phyloP scores from a whole-genome alignment of 2,329 filamentous ascomycete species.

The Graphilbum sp. region DNA sequence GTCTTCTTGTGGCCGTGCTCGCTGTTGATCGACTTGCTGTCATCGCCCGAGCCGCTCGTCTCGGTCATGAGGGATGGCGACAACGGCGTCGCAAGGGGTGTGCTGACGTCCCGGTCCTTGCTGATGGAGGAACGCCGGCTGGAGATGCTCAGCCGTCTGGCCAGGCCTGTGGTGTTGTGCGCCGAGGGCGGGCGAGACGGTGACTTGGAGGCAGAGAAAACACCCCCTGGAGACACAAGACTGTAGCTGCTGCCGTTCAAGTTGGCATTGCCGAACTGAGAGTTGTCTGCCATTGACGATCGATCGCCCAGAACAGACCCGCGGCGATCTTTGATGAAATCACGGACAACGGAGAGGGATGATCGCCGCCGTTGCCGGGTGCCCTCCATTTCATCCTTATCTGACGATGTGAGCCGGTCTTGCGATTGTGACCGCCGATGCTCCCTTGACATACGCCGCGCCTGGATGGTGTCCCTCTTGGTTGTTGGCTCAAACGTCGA shows the following conservation, averaged over 20 bases:
- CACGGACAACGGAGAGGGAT: conserved; percentile 41
- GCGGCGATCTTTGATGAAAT: conserved; percentile 43
- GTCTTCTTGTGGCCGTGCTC: conserved; percentile 16
- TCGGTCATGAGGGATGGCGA: conserved; percentile 28
- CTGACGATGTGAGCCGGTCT: conserved; percentile 16
- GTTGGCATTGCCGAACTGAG: conserved; percentile 10
- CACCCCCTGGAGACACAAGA: conserved; percentile 11
- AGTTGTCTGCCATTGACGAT: conserved; percentile 28
- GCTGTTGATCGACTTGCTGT: conserved; percentile 22
- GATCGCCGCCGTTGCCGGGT: conserved; percentile 29
- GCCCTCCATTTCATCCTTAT: conserved; percentile 11
- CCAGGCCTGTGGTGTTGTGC: conserved; percentile 33
- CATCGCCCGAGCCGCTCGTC: conserved; percentile 28
- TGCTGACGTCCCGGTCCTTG: conserved; percentile 20
- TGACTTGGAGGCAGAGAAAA: conserved; percentile 20
- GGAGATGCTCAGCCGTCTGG: conserved; percentile 47
- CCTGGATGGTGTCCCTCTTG: conserved; percentile 30
- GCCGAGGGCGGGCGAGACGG: conserved; percentile 27
- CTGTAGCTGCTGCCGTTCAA: neutral
- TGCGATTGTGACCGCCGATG: conserved; percentile 19
- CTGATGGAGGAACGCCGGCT: conserved; percentile 38
- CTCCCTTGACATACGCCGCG: conserved; percentile 29
- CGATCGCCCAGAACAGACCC: conserved; percentile 28
- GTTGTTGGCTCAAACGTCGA: conserved; percentile 14
- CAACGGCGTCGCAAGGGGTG: conserved; percentile 11